These are phyloP conservation scores for Hyparrhenia diplandra DNA, from an alignment of 176 grass and related monocot genomes.

Conservation along the genomic window DNA sequence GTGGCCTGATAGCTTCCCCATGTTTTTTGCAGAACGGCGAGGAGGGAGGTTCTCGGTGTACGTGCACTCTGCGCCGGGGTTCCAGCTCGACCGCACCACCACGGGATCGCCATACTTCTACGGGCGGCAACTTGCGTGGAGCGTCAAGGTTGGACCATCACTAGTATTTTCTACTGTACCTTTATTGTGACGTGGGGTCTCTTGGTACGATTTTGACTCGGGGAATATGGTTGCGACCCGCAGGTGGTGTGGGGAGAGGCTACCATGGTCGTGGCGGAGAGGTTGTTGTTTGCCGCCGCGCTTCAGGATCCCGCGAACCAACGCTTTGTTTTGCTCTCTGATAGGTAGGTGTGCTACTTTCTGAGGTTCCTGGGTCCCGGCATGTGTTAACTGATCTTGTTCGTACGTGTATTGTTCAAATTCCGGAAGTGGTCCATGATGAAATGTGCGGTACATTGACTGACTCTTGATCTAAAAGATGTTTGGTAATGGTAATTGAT, in stretches of 20 bases:
- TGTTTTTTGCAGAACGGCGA: constrained; percentile 65
- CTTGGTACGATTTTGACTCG: constrained; percentile 16
- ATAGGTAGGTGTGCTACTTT: constrained; percentile 48
- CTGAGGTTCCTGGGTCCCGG: neutral
- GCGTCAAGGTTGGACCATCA: constrained; percentile 61
- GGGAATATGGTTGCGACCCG: neutral
- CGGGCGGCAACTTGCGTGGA: constrained; percentile 55
- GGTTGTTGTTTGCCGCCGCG: constrained; percentile 60
- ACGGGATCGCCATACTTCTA: constrained; percentile 76
- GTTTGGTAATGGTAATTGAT: constrained; percentile 6
- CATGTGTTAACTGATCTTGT: neutral
- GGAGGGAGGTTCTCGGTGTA: constrained; percentile 78
- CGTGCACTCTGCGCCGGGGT: constrained; percentile 84
- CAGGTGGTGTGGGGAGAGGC: constrained; percentile 90
- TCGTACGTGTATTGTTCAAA: neutral
- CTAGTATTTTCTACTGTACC: neutral
- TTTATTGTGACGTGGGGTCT: neutral
- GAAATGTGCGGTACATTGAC: neutral
- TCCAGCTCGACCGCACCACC: constrained; percentile 69
- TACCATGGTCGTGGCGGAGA: constrained; percentile 92
- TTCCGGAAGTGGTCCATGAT: neutral
- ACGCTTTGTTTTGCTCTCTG: constrained; percentile 83
- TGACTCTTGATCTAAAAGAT: neutral
- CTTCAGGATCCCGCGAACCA: constrained; percentile 78
- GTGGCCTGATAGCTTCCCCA: neutral